Conservation (phyloP, 805 yeast species). For the Priceomyces medius region DNA sequence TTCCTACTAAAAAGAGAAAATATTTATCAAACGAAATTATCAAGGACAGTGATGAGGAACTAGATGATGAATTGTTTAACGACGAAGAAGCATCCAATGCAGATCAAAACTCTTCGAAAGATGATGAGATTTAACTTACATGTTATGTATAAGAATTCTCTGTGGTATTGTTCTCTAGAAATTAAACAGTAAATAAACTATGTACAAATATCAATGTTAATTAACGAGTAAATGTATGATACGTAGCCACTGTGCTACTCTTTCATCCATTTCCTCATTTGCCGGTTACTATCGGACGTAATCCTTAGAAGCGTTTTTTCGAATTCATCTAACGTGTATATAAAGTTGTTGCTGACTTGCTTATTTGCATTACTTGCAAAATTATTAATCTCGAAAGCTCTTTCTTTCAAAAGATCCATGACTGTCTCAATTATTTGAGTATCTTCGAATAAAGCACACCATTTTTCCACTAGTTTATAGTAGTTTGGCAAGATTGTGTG, state of each 20-base stretch:
- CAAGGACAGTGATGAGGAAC: conserved; percentile 51
- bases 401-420: conserved; percentile 51
- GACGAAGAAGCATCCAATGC: conserved; percentile 19
- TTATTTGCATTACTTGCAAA: conserved; percentile 56
- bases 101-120: background rate
- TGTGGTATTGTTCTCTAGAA: too few relatives aligned
- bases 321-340: conserved; percentile 70
- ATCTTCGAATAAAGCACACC: conserved; percentile 75
- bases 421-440: conserved; percentile 53
- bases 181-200: too few relatives aligned
- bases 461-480: conserved; percentile 67
- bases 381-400: conserved; percentile 73
- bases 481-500: conserved; percentile 65
- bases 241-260: conserved; percentile 10
- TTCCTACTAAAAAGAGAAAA: conserved; percentile 25
- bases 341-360: conserved; percentile 50
- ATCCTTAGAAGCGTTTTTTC: conserved; percentile 60
- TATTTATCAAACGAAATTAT: conserved; percentile 32
- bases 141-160: too few relatives aligned
- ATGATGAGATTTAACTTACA: background rate
- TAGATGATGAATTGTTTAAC: conserved; percentile 30
- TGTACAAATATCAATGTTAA: conserved; percentile 1
- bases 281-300: conserved; percentile 49
- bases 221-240: background rate
- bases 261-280: conserved; percentile 38